These are phyloP conservation scores for Asterochloris erici DNA, from an alignment of 139 green algal genomes.

Conservation along the genomic window DNA sequence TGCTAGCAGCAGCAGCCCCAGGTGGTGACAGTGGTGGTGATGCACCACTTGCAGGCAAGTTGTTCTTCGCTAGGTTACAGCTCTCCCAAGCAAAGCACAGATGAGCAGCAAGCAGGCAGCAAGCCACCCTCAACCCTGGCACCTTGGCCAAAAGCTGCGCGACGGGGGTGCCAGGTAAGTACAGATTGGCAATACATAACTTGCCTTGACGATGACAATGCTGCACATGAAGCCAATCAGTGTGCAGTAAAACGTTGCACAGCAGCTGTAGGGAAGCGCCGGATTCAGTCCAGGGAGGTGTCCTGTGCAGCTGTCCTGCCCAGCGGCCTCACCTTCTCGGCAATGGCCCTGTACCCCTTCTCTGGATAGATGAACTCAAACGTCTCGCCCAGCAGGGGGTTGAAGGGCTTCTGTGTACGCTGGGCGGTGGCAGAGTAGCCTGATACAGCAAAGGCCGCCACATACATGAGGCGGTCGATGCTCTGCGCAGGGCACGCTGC, in stretches of 20 bases:
- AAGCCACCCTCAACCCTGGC: too few relatives aligned
- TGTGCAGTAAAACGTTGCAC: too few relatives aligned
- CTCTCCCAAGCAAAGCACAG: too few relatives aligned
- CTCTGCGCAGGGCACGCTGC: constrained; percentile 27
- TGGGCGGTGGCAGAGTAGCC: constrained; percentile 46
- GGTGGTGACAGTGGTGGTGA: not conserved
- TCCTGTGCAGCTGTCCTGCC: not conserved
- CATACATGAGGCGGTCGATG: constrained; percentile 55
- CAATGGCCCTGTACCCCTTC: constrained; percentile 56
- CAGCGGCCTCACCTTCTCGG: constrained; percentile 55
- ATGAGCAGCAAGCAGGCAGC: too few relatives aligned
- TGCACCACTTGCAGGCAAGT: not conserved
- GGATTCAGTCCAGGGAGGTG: too few relatives aligned
- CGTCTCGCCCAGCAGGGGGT: constrained; percentile 78
- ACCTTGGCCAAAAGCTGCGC: too few relatives aligned
- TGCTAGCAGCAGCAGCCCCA: not conserved
- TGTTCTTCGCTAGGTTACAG: not conserved
- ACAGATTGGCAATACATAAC: too few relatives aligned
- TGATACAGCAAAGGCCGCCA: constrained; percentile 78
- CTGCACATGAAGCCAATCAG: too few relatives aligned
- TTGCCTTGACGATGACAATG: too few relatives aligned
- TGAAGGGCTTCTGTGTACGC: constrained; percentile 68
- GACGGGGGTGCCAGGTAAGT: too few relatives aligned
- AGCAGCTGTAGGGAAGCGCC: too few relatives aligned
- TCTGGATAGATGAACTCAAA: constrained; percentile 64